These are phyloP conservation scores for Syncephalastrum contaminatum DNA, from an alignment of 371 early-diverging fungal species.

Conservation along the genomic window DNA sequence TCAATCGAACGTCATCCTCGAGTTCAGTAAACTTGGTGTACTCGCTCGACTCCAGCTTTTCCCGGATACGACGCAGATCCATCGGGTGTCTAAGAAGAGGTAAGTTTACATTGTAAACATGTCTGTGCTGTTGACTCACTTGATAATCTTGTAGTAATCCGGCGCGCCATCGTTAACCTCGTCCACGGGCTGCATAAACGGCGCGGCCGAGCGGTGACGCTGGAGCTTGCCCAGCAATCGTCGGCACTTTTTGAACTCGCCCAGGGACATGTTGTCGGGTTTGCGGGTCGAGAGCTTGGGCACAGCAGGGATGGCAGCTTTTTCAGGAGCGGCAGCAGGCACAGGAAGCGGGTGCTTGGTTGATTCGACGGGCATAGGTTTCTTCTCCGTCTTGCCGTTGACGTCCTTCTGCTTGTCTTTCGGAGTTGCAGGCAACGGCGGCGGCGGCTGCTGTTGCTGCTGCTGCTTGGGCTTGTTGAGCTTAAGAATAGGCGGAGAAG, in stretches of 20 bases:
- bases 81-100: conserved; percentile 94
- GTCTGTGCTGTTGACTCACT: conserved; percentile 26
- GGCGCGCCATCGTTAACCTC: conserved; percentile 54
- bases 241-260: conserved; percentile 40
- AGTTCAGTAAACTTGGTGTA: conserved; percentile 59
- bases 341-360: conserved; percentile 7
- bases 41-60: conserved; percentile 63
- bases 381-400: no score
- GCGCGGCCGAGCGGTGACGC: conserved; percentile 55
- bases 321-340: conserved; percentile 4
- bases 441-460: background rate
- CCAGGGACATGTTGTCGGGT: conserved; percentile 21
- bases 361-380: no score
- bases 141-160: conserved; percentile 37
- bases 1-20: conserved; percentile 61
- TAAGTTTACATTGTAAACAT: no score
- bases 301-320: background rate
- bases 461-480: conserved; percentile 28
- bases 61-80: conserved; percentile 84
- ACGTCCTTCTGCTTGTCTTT: no score
- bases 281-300: conserved; percentile 13
- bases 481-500: conserved; percentile 26
- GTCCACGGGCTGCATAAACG: conserved; percentile 72
- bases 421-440: no score
- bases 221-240: conserved; percentile 50